phyloP scores from a whole-genome alignment of 495 filamentous ascomycete species.

The Penicillium salamii region DNA sequence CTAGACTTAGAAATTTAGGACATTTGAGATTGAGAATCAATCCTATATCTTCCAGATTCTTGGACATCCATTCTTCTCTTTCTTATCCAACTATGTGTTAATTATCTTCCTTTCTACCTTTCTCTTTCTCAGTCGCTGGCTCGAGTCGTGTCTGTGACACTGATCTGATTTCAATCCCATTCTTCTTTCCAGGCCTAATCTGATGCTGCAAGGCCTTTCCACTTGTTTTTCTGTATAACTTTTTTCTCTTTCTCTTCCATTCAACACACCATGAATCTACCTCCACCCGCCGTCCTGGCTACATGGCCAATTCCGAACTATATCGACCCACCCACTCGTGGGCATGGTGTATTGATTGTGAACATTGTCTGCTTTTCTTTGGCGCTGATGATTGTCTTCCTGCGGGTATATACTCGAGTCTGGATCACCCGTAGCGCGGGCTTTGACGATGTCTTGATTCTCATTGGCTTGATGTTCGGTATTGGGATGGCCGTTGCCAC shows the following conservation, averaged over 20 bases:
- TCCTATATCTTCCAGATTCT: too few species aligned
- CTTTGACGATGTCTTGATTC: constrained; percentile 47
- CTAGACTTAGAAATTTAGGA: neutral
- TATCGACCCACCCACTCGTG: constrained; percentile 49
- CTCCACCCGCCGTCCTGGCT: constrained; percentile 40
- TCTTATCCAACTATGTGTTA: neutral
- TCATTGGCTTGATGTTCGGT: constrained; percentile 32
- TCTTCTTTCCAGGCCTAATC: too few species aligned
- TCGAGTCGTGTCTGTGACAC: neutral
- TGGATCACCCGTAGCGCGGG: constrained; percentile 45
- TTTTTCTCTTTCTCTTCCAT: neutral
- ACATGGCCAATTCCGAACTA: constrained; percentile 58
- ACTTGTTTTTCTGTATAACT: neutral
- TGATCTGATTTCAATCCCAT: neutral
- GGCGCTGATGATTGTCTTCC: constrained; percentile 37
- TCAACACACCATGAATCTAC: constrained; percentile 33
- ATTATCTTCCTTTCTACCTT: neutral
- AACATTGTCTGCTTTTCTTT: constrained; percentile 37
- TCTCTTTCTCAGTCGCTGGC: neutral
- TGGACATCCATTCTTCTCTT: neutral
- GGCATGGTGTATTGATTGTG: constrained; percentile 40
- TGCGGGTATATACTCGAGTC: constrained; percentile 50
- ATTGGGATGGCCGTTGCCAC: constrained; percentile 45
- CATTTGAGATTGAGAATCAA: neutral
- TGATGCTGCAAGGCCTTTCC: neutral